Base-by-base conservation (phyloP, 129 eudicot genomes). In the Solidago caesia region DNA sequence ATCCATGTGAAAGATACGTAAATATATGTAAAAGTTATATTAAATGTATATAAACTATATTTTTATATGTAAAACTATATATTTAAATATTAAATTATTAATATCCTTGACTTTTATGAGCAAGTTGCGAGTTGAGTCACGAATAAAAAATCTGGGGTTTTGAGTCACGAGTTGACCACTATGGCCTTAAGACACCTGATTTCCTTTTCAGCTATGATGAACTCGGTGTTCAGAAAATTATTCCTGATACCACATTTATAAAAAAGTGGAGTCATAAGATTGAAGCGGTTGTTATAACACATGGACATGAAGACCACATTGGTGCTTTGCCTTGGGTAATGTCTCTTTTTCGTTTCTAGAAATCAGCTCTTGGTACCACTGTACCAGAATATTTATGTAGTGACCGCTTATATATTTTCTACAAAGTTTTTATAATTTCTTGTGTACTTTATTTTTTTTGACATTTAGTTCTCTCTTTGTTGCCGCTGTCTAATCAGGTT, bases 241-340 rank as follows among this genome's bases (percentile, higher is more conserved):
- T 94, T 74, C 98, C 98, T 14, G 98, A 94, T 75, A 94, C 98
- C 4, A 86, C 96, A 58, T 94, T 94, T 82, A 94, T 94, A 52
- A 90, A 85, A 68, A 90, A 84, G 60, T 94, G 98, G 98, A 88
- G 97, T 68, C 98, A 94, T 84, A 94, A 94, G 82, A 94, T 94
- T 80, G 98, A 94, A 90, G 98, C 98, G 68, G 98, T 94, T 84
- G 73, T 94, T 44, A 94, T 94, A 73, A 94, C 98, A 68, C 98
- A 94, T 70, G 98, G 98, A 14, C 98, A 94, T 75, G 98, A 94
- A 88, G 98, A 94, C 79, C 98, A 94, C 89, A 94, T 94, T 82
- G 98, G 98, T 83, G 98, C 98, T 73, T 88, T 94, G 82, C 98
- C 98, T 68, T 94, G 98, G 98, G 98, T 93, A 88, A 87, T 77